Evolutionary conservation across 768 basidiomycete genomes (phyloP).

Genomic region (Crucibulum laeve): DNA sequence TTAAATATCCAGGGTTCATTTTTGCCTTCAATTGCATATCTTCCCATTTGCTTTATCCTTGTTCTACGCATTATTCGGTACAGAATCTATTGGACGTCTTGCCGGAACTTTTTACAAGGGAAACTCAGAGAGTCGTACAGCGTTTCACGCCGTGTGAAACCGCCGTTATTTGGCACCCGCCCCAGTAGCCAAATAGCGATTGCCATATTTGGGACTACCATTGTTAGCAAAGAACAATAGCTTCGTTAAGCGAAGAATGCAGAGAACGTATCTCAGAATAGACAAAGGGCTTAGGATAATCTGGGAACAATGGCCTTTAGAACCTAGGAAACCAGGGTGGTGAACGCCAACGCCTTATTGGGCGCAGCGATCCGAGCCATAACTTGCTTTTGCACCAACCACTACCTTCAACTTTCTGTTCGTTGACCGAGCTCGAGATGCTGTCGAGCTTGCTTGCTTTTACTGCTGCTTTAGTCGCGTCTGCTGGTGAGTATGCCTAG

Average conservation of each 20-base stretch:
- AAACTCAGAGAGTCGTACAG: no score
- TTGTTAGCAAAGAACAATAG: background rate
- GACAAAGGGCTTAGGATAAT: background rate
- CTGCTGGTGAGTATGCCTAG: slow-evolving; percentile 29
- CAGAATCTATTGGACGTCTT: no score
- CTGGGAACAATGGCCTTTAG: background rate
- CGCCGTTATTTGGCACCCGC: no score
- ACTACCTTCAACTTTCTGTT: slow-evolving; percentile 9
- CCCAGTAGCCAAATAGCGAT: background rate
- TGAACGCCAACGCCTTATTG: background rate
- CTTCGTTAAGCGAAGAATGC: background rate
- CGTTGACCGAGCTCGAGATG: slow-evolving; percentile 27
- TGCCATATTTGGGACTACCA: background rate
- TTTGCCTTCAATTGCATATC: no score
- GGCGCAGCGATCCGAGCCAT: background rate
- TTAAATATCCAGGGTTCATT: no score
- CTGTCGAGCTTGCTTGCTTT: slow-evolving; percentile 28
- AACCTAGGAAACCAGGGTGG: background rate
- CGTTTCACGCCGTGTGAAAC: no score
- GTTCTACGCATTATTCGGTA: no score
- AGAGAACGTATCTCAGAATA: background rate
- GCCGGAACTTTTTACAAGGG: no score
- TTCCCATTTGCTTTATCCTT: no score
- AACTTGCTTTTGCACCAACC: slow-evolving; percentile 13
- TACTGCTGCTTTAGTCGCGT: slow-evolving; percentile 23